Percentiles rank a stretch among this genome's conserved stretches.
Evolutionary conservation across 176 grass and related monocot species (phyloP).

Genomic region (Triticum urartu): DNA sequence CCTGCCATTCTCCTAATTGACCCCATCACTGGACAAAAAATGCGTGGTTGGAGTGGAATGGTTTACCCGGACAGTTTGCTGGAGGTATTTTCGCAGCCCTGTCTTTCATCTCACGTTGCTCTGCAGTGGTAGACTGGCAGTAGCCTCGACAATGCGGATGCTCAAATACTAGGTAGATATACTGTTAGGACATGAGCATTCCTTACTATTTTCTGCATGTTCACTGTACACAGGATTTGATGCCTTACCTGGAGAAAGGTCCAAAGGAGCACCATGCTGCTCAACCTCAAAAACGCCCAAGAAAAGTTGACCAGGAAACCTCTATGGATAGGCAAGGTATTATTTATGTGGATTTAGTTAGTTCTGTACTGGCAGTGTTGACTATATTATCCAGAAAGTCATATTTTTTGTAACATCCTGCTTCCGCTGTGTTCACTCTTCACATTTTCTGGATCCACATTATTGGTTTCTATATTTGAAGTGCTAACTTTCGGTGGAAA

Average conservation of each 20-base stretch:
- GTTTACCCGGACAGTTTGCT: conserved; percentile 85
- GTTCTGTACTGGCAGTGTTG: not conserved
- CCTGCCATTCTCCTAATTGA: conserved; percentile 87
- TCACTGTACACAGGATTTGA: conserved; percentile 64
- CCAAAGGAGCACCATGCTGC: conserved; percentile 79
- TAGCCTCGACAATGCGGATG: conserved; percentile 9
- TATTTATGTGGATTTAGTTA: not conserved
- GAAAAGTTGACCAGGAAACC: conserved; percentile 67
- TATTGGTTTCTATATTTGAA: not conserved
- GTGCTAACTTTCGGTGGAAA: not conserved
- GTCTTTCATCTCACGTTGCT: not conserved
- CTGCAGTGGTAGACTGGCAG: not conserved
- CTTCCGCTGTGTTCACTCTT: not conserved
- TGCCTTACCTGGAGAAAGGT: conserved; percentile 92
- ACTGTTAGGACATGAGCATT: not conserved
- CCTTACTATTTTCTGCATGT: conserved; percentile 14
- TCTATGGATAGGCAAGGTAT: conserved; percentile 49
- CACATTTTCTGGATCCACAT: not conserved
- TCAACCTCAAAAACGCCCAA: conserved; percentile 89
- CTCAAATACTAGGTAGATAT: not conserved
- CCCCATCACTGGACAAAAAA: conserved; percentile 94
- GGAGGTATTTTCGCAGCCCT: conserved; percentile 51
- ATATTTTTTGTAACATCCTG: not conserved
- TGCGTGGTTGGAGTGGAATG: conserved; percentile 88
- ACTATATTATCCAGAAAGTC: not conserved